phyloP scores from a whole-genome alignment of 129 eudicot species.

The Deinandra increscens region DNA sequence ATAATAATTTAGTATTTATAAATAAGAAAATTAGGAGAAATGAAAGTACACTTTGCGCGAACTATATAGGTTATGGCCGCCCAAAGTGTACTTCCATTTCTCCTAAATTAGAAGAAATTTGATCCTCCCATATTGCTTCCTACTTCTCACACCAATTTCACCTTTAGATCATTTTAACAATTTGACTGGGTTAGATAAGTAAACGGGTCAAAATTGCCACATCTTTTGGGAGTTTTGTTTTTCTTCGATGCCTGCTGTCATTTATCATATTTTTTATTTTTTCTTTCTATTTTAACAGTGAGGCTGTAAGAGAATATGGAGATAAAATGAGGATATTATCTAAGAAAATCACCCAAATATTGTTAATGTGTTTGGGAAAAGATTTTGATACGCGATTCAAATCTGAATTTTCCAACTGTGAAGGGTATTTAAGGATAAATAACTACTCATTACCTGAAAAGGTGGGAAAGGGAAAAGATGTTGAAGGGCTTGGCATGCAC shows the following conservation, averaged over 20 bases:
- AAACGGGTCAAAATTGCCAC: not conserved
- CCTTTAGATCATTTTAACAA: not conserved
- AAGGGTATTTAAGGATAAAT: slow-evolving; percentile 80
- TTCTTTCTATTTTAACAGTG: slow-evolving; percentile 39
- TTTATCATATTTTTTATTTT: slow-evolving; percentile 2
- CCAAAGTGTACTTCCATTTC: too few species aligned
- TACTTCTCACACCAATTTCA: not conserved
- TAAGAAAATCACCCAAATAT: slow-evolving; percentile 47
- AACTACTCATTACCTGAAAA: slow-evolving; percentile 63
- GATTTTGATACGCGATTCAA: slow-evolving; percentile 41
- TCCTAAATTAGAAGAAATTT: too few species aligned
- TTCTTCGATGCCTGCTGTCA: not conserved
- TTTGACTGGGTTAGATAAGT: not conserved
- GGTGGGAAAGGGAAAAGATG: slow-evolving; percentile 36
- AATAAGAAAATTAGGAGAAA: not conserved
- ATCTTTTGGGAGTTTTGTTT: not conserved
- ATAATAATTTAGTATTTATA: not conserved
- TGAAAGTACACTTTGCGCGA: not conserved
- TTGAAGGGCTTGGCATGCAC: slow-evolving; percentile 92
- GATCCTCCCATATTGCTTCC: too few species aligned
- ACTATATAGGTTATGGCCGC: too few species aligned
- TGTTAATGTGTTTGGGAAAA: slow-evolving; percentile 63
- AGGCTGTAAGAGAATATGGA: slow-evolving; percentile 67
- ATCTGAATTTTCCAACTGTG: slow-evolving; percentile 64
- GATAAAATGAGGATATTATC: slow-evolving; percentile 62